These are phyloP conservation scores for Stemphylium lycopersici DNA, from an alignment of 2,329 filamentous ascomycete species.

Conservation along the genomic window DNA sequence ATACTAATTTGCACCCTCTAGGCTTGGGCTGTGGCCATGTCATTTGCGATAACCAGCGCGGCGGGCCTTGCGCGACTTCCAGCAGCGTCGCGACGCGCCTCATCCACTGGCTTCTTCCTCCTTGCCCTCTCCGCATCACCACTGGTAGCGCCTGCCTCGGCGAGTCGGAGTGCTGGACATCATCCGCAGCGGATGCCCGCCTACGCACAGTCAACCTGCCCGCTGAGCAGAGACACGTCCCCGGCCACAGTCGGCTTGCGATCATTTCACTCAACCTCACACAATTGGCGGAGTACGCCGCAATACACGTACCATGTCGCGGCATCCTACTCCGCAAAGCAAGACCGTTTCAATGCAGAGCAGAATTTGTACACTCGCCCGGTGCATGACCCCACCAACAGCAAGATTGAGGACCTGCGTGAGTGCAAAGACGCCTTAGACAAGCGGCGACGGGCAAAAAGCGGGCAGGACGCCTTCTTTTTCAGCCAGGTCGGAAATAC, in stretches of 20 bases:
- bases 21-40: conserved; percentile 48
- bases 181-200: conserved; percentile 22
- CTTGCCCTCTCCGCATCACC: conserved; percentile 40
- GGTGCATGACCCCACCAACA: conserved; percentile 33
- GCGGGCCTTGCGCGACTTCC: conserved; percentile 29
- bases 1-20: conserved; percentile 32
- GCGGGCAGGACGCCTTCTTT: conserved; percentile 97
- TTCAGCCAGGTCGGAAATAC: conserved; percentile 76
- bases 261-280: conserved; percentile 40
- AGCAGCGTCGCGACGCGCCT: conserved; percentile 29
- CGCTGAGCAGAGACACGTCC: conserved; percentile 37
- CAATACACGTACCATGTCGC: conserved; percentile 50
- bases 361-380: conserved; percentile 46
- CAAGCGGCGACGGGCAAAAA: conserved; percentile 71
- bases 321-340: conserved; percentile 51
- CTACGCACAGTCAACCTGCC: conserved; percentile 36
- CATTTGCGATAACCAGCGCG: conserved; percentile 41
- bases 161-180: conserved; percentile 23
- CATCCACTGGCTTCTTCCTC: conserved; percentile 38
- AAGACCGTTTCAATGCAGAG: conserved; percentile 44
- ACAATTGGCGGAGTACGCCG: conserved; percentile 31
- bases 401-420: conserved; percentile 30
- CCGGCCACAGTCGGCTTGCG: conserved; percentile 37
- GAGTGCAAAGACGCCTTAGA: conserved; percentile 50
- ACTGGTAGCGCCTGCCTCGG: conserved; percentile 30